These are phyloP conservation scores for Chytriomyces hyalinus DNA, from an alignment of 192 early-diverging fungal genomes.

Conservation along the genomic window DNA sequence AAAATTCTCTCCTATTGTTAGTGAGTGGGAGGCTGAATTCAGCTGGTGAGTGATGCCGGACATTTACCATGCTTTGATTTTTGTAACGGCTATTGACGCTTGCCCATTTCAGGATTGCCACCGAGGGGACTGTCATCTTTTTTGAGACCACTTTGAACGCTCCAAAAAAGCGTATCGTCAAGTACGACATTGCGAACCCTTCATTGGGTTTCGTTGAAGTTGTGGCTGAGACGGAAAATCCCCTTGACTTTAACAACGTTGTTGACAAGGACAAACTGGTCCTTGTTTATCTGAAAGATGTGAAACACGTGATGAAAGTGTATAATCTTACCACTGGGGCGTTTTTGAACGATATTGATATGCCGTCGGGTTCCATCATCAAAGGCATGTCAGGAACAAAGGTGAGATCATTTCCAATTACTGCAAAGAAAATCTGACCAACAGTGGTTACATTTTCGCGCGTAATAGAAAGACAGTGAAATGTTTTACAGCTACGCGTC, in stretches of 20 bases:
- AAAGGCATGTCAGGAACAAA: constrained; percentile 32
- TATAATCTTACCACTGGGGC: constrained; percentile 50
- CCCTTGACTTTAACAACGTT: constrained; percentile 44
- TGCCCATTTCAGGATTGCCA: constrained; percentile 32
- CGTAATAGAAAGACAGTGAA: constrained; percentile 44
- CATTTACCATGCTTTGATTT: no score
- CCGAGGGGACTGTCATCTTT: constrained; percentile 62
- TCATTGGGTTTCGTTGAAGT: constrained; percentile 56
- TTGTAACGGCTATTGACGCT: no score
- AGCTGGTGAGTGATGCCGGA: constrained; percentile 21
- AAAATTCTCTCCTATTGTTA: constrained; percentile 43
- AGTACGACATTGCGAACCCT: constrained; percentile 62
- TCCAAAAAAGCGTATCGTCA: constrained; percentile 63
- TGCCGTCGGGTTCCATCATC: constrained; percentile 57
- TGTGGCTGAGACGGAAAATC: constrained; percentile 58
- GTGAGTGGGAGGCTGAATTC: constrained; percentile 59
- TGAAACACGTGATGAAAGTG: constrained; percentile 55
- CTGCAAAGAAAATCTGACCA: background rate
- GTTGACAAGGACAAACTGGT: constrained; percentile 62
- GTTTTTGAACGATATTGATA: constrained; percentile 48
- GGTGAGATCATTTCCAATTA: constrained; percentile 1
- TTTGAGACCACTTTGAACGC: constrained; percentile 67
- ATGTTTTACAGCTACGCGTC: constrained; percentile 62
- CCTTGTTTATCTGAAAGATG: constrained; percentile 66
- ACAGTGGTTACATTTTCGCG: background rate